Conservation (phyloP, 2,329 filamentous ascomycete species). For the Aspergillus hiratsukae region DNA sequence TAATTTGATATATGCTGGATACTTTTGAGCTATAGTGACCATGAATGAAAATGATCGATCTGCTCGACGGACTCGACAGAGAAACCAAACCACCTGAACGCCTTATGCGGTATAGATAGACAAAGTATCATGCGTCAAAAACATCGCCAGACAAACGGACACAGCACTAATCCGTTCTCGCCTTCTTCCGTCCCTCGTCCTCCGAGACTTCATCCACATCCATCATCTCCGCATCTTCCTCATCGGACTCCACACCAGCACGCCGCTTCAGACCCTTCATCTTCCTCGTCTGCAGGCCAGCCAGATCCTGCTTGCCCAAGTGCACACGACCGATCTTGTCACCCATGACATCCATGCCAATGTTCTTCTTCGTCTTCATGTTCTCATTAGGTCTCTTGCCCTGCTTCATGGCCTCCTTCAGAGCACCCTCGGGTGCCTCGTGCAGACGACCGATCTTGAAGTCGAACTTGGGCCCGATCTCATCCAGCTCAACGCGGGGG, state of each 20-base stretch:
- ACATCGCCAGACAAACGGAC: slow-evolving; percentile 17
- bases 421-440: slow-evolving; percentile 70
- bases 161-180: slow-evolving; percentile 27
- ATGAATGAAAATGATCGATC: slow-evolving; percentile 1
- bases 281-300: slow-evolving; percentile 87
- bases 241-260: slow-evolving; percentile 57
- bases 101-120: slow-evolving; percentile 14
- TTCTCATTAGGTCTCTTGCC: slow-evolving; percentile 58
- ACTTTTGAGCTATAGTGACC: slow-evolving; percentile 1
- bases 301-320: slow-evolving; percentile 82
- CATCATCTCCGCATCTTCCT: slow-evolving; percentile 50
- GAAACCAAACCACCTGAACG: slow-evolving; percentile 15
- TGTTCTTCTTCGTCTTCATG: slow-evolving; percentile 84
- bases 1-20: neutral
- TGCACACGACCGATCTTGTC: slow-evolving; percentile 96
- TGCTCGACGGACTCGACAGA: slow-evolving; percentile 8
- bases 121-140: slow-evolving; percentile 22
- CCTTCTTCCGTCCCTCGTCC: slow-evolving; percentile 32
- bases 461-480: slow-evolving; percentile 92
- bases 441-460: slow-evolving; percentile 77
- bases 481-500: slow-evolving; percentile 86
- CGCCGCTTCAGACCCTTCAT: slow-evolving; percentile 97
- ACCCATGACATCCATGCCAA: slow-evolving; percentile 83
- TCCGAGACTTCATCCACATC: slow-evolving; percentile 40
- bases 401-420: slow-evolving; percentile 89